Percentiles rank a stretch among this genome's conserved stretches.
Evolutionary conservation across 257 asterid species (phyloP).

Genomic region (Euphrasia confusa): DNA sequence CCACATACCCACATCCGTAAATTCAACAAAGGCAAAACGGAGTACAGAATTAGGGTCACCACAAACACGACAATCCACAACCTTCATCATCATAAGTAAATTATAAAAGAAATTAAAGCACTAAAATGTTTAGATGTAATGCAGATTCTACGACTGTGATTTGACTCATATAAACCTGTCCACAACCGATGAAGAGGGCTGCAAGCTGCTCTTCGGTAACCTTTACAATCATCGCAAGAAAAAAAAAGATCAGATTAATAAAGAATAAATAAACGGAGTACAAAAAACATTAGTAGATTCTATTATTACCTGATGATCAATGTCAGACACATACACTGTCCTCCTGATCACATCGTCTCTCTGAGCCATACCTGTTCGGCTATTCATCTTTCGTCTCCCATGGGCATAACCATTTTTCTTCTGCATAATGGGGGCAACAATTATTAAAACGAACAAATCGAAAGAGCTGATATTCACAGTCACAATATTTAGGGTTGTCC

Average conservation of each 20-base stretch:
- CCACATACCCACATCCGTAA: slow-evolving; percentile 56
- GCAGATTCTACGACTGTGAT: slow-evolving; percentile 21
- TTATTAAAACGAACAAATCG: not conserved
- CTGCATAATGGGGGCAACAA: slow-evolving; percentile 18
- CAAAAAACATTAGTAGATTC: not conserved
- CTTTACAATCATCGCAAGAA: slow-evolving; percentile 31
- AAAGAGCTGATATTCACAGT: not conserved
- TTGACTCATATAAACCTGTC: slow-evolving; percentile 41
- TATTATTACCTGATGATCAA: slow-evolving; percentile 61
- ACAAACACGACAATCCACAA: slow-evolving; percentile 69
- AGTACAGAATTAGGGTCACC: slow-evolving; percentile 74
- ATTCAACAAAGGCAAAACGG: slow-evolving; percentile 62
- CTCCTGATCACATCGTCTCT: slow-evolving; percentile 68
- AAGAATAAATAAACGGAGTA: not conserved
- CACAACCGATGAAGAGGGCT: slow-evolving; percentile 52
- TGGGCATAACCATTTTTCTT: slow-evolving; percentile 49
- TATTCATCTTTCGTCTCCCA: slow-evolving; percentile 51
- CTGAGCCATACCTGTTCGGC: slow-evolving; percentile 61
- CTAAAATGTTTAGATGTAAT: slow-evolving; percentile 9
- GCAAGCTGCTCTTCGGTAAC: slow-evolving; percentile 77
- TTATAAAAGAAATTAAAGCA: slow-evolving; percentile 4
- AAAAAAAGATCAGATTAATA: not conserved
- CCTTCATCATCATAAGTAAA: slow-evolving; percentile 29
- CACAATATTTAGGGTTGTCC: not conserved
- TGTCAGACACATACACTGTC: slow-evolving; percentile 76